Conservation (phyloP, 2,329 filamentous ascomycete species). For the Colletotrichum scovillei region DNA sequence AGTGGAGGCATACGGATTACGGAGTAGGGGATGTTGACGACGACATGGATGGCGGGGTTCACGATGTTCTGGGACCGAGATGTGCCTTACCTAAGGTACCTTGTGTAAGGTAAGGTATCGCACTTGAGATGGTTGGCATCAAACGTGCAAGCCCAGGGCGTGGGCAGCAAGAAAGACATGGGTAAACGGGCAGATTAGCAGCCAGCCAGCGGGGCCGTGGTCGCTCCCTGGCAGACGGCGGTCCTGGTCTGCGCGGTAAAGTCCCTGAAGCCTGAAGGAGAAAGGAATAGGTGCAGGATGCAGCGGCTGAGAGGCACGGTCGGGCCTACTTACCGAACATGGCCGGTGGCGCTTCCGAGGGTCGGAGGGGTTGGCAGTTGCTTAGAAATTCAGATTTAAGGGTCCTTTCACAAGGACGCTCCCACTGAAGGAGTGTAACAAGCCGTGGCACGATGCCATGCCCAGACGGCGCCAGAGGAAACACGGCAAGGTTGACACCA, state of each 20-base stretch:
- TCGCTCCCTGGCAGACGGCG: not conserved
- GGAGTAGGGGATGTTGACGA: not conserved
- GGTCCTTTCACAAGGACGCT: conserved; percentile 17
- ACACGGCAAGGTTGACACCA: conserved; percentile 22
- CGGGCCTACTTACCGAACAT: conserved; percentile 29
- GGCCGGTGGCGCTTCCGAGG: conserved; percentile 24
- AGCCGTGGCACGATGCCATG: not conserved
- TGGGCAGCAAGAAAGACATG: not conserved
- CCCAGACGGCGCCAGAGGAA: not conserved
- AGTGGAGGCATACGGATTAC: not conserved
- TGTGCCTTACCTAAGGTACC: not conserved
- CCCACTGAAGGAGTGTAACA: no score
- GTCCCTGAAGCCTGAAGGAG: not conserved
- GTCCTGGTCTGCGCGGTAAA: not conserved
- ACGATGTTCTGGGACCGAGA: not conserved
- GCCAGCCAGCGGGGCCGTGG: not conserved
- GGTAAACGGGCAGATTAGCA: not conserved
- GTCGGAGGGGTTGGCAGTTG: conserved; percentile 17
- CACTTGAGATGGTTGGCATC: not conserved
- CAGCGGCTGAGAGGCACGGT: conserved; percentile 16
- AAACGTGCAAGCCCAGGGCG: not conserved
- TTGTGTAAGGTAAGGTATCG: no score
- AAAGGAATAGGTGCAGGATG: not conserved
- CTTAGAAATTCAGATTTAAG: conserved; percentile 32
- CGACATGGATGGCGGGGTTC: not conserved